Conservation (phyloP, 495 filamentous ascomycete genomes). For the Aspergillus sclerotioniger region DNA sequence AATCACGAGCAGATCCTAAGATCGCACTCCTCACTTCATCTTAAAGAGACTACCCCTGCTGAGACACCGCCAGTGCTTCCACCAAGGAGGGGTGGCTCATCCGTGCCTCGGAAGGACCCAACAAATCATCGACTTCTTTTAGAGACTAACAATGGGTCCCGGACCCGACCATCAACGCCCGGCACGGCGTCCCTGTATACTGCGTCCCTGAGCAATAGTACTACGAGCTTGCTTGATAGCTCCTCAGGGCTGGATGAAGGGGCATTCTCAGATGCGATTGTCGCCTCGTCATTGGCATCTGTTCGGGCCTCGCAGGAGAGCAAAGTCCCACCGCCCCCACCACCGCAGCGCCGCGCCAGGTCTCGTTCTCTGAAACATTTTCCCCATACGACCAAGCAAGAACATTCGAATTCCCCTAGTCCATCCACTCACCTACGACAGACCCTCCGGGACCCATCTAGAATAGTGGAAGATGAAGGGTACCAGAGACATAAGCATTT, state of each 20-base stretch:
- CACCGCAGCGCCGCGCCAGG: conserved; percentile 51
- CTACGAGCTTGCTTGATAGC: conserved; percentile 26
- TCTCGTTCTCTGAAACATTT: conserved; percentile 40
- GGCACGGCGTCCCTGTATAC: conserved; percentile 29
- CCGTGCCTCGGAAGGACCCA: conserved; percentile 9
- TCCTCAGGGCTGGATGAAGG: conserved; percentile 42
- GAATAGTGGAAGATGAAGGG: conserved; percentile 57
- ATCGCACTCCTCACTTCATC: conserved; percentile 19
- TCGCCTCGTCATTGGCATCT: conserved; percentile 81
- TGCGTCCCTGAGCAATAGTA: conserved; percentile 29
- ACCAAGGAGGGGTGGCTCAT: conserved; percentile 23
- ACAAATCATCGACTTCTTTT: conserved; percentile 17
- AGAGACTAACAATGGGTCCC: conserved; percentile 4
- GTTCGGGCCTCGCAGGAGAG: conserved; percentile 58
- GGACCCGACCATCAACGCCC: conserved; percentile 25
- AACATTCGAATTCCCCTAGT: conserved; percentile 50
- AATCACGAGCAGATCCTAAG: conserved; percentile 5
- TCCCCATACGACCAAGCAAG: conserved; percentile 31
- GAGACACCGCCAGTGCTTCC: conserved; percentile 29
- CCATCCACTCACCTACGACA: conserved; percentile 62
- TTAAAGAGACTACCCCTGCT: conserved; percentile 11
- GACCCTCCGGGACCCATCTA: conserved; percentile 67
- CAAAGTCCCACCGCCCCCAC: conserved; percentile 38
- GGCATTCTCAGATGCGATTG: conserved; percentile 70
- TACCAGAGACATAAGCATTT: conserved; percentile 46